These are phyloP conservation scores for Parmelia sp. DNA, from an alignment of 495 filamentous ascomycete species.

Conservation along the genomic window DNA sequence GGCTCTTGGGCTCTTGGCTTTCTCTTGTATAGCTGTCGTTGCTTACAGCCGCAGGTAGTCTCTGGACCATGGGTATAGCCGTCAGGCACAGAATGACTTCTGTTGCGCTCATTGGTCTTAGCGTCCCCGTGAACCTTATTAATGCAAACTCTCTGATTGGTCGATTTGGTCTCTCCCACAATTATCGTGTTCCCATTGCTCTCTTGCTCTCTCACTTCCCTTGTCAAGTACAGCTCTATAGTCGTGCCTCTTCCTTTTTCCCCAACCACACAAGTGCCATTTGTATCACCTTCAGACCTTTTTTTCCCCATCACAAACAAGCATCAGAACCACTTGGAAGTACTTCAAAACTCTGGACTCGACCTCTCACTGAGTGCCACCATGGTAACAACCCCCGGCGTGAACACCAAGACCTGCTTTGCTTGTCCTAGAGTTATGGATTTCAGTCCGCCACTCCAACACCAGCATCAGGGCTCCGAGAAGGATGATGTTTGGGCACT, in stretches of 20 bases:
- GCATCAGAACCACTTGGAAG: background rate
- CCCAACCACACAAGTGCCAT: background rate
- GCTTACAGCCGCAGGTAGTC: background rate
- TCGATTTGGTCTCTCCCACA: background rate
- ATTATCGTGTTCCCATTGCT: background rate
- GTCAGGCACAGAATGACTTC: background rate
- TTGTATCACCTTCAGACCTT: background rate
- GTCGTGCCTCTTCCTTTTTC: background rate
- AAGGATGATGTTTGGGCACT: background rate
- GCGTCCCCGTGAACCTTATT: constrained; percentile 1
- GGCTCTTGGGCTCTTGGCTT: background rate
- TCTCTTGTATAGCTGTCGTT: background rate
- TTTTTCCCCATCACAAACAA: background rate
- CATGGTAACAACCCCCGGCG: background rate
- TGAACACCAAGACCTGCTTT: background rate
- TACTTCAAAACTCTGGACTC: background rate
- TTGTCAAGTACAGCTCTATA: background rate
- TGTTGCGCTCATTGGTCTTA: background rate
- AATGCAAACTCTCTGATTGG: constrained; percentile 20
- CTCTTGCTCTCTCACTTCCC: no score
- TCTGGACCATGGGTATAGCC: background rate
- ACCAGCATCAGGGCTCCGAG: background rate
- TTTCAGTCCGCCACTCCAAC: background rate
- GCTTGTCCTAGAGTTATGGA: background rate
- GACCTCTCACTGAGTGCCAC: background rate